phyloP scores from a whole-genome alignment of 108 stramenopile species.

The Skeletonema grethae region DNA sequence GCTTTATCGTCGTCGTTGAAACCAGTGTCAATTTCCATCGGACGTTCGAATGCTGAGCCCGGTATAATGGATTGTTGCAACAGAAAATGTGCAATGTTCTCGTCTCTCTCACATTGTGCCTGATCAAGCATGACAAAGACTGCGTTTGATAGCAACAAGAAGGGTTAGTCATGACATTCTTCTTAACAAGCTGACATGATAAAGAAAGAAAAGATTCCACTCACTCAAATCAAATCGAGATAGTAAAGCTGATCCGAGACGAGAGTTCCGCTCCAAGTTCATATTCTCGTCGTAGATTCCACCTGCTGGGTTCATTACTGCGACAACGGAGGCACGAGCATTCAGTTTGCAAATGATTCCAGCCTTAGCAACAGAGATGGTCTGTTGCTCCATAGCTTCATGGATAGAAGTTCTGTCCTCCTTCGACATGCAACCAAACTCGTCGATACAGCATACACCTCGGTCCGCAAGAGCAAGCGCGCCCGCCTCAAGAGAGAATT shows the following conservation, averaged over 20 bases:
- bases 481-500: constrained; percentile 97
- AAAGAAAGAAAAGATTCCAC: neutral
- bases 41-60: constrained; percentile 43
- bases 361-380: constrained; percentile 95
- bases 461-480: constrained; percentile 96
- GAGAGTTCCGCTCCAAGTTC: constrained; percentile 88
- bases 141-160: neutral
- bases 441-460: constrained; percentile 98
- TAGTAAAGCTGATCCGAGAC: constrained; percentile 94
- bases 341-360: constrained; percentile 97
- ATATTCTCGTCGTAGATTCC: constrained; percentile 77
- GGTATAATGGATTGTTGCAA: constrained; percentile 85
- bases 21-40: constrained; percentile 20
- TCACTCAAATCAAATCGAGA: constrained; percentile 92
- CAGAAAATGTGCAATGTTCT: constrained; percentile 84
- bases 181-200: no score
- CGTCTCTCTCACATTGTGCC: constrained; percentile 69
- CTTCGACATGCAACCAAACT: constrained; percentile 86
- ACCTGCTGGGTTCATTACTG: constrained; percentile 92
- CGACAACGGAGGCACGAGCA: constrained; percentile 90
- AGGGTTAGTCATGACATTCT: neutral
- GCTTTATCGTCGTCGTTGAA: constrained; percentile 24
- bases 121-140: constrained; percentile 84
- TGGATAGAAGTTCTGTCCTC: constrained; percentile 93
- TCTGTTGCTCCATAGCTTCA: constrained; percentile 99